Conservation (phyloP, 108 stramenopile species). For the Chaetoceros tenuissimus region DNA sequence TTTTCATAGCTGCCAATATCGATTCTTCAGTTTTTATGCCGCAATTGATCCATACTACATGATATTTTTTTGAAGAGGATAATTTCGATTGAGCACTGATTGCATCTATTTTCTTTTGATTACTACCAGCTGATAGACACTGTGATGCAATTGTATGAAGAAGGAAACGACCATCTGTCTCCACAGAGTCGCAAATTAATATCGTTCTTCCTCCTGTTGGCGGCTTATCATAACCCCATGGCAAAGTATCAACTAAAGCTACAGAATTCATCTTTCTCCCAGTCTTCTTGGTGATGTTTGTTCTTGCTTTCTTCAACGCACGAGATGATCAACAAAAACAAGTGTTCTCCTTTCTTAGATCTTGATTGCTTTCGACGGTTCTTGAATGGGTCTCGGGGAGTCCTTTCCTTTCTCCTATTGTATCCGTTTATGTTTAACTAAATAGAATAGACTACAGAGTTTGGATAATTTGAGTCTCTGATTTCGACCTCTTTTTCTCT, state of each 20-base stretch:
- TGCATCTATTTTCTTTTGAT: neutral
- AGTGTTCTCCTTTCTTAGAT: no score
- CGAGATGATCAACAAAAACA: no score
- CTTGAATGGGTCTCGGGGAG: no score
- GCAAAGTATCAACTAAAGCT: slow-evolving; percentile 25
- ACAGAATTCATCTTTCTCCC: slow-evolving; percentile 34
- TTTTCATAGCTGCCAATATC: slow-evolving; percentile 24
- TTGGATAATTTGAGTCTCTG: no score
- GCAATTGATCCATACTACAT: slow-evolving; percentile 30
- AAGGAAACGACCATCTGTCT: slow-evolving; percentile 37
- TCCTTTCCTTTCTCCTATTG: no score
- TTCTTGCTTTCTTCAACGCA: no score
- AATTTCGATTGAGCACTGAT: neutral
- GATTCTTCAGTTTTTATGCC: slow-evolving; percentile 13
- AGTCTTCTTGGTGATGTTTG: slow-evolving; percentile 77
- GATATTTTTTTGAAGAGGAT: neutral
- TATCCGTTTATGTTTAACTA: no score
- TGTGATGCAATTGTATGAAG: slow-evolving; percentile 20
- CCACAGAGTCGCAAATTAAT: slow-evolving; percentile 35
- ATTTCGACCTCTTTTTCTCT: no score
- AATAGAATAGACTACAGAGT: no score
- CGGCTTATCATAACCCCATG: slow-evolving; percentile 16
- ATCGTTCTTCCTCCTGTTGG: slow-evolving; percentile 8
- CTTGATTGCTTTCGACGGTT: no score
- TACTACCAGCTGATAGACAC: slow-evolving; percentile 3